Base-by-base conservation (phyloP, 129 eudicot species). In the Tanacetum coccineum region DNA sequence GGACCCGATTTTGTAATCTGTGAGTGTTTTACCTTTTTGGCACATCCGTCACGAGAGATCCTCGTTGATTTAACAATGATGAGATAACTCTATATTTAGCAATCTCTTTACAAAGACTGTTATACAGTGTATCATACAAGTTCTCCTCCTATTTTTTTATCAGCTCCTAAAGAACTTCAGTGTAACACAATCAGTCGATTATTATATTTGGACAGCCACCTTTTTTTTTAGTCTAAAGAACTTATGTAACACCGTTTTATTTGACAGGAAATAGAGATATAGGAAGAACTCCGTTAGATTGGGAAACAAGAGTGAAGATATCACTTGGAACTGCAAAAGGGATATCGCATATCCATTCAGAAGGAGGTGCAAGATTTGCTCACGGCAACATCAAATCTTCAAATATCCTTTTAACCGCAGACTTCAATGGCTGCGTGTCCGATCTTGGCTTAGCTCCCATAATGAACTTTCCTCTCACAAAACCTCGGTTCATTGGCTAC, bases 331-430 rank as follows among this genome's bases (percentile, higher is more conserved):
- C 91, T 14, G 96, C 98, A 18, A 85, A 67, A 64, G 98, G 96
- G 44, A 70, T 92, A 9, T 81, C 94, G 6, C 85, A 86, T 69
- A 78, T 93, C 68, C 99, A 93, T 68, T 57, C 79, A 0, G 87
- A 82, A 71, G 89, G 81, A 7, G 91, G 87, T 18, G 70, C 74
- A 4, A 91, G 73, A 20, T 78, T 88, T 64, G 73, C 77, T 26
- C 96, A 93, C 52, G 99, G 99, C 13, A 88, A 88, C 89, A 86
- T 93, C 49, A 93, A 93, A 79, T 76, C 99, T 65, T 93, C 99
- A 15, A 93, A 93, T 72, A 74, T 93, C 44, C 89, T 93, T 68
- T 85, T 88, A 59, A 71, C 72, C 12, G 61, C 72, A 48, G 88
- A 83, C 62, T 85, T 80, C 4, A 82, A 80, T 14, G 88, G 79